Base-by-base conservation (phyloP, 1,284 basidiomycete genomes). In the Fomitopsis betulina region DNA sequence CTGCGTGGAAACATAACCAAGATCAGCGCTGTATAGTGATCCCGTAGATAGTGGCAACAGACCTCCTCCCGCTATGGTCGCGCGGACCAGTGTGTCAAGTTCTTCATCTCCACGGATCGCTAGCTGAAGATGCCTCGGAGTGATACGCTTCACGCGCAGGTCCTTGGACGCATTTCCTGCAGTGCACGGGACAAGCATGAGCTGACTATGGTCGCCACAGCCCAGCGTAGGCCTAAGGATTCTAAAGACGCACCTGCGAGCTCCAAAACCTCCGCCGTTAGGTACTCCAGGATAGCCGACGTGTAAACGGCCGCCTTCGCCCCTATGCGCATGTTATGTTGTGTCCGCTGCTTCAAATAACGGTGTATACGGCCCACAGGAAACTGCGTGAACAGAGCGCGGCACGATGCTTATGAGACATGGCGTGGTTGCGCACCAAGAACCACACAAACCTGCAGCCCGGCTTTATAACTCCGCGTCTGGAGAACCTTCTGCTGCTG, bases 21-120 rank as follows among this genome's bases (percentile, higher is more conserved):
- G 6, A 45, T 49, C 32, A 37, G 38, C 15, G 35, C n/a, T 35
- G 27, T 23, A 15, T 8, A 58, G 56, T 59, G 23, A 23, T 19
- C 19, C 15, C 21, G 33, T 23, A 17, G n/a, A 13, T n/a, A 53
- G 37, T 27, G 39, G 42, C 53, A 81, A 70, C 53, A 82, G 77
- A 81, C 85, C 87, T 76, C 87, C 86, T 59, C 87, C 86, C 0
- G 77, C 76, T 53, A 77, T 76, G 4, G 75, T 76, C 32, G 76
- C 76, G 51, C 82, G 81, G 4, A 92, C 88, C 57, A 92, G 84
- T 12, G 81, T 88, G 67, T 92, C 89, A 9, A 96, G 84, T 69
- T 93, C 96, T 71, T 98, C 95, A 73, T 98, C 96, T 54, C 96
- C 96, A 62, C 96, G 92, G 66, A 98, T 98, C 35, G 96, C 94